Conservation (phyloP, 2,329 filamentous ascomycete species). For the Xylaria digitata region DNA sequence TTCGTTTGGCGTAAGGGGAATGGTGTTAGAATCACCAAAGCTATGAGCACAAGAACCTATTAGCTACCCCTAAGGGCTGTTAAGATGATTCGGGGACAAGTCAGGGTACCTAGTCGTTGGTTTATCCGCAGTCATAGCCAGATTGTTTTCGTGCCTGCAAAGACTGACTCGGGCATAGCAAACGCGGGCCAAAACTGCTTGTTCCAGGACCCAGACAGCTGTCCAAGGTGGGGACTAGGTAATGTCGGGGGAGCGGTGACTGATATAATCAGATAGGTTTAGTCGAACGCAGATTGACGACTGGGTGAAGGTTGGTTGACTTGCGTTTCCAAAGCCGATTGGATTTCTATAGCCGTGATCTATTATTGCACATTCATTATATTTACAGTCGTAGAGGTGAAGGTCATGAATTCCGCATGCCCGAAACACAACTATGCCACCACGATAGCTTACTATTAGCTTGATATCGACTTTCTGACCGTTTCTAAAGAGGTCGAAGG, state of each 20-base stretch:
- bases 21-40: constrained; percentile 73
- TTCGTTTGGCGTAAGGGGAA: constrained; percentile 68
- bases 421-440: constrained; percentile 31
- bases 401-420: constrained; percentile 25
- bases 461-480: not conserved
- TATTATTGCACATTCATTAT: constrained; percentile 41
- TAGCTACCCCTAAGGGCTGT: constrained; percentile 33
- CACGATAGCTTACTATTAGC: constrained; percentile 22
- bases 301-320: constrained; percentile 4
- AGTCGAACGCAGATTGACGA: constrained; percentile 20
- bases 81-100: constrained; percentile 12
- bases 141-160: constrained; percentile 38
- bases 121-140: constrained; percentile 74
- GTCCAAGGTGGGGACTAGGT: constrained; percentile 30
- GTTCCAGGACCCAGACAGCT: constrained; percentile 23
- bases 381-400: constrained; percentile 33
- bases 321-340: constrained; percentile 21
- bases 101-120: constrained; percentile 63
- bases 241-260: constrained; percentile 25
- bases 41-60: constrained; percentile 53
- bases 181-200: constrained; percentile 27
- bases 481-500: constrained; percentile 5
- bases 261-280: constrained; percentile 16
- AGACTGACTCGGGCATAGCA: constrained; percentile 36
- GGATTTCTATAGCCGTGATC: constrained; percentile 26